A percentile compares a stretch with the other conserved stretches of the same genome.
phyloP scores from a whole-genome alignment of 257 asterid species.

The Perilla frutescens region DNA sequence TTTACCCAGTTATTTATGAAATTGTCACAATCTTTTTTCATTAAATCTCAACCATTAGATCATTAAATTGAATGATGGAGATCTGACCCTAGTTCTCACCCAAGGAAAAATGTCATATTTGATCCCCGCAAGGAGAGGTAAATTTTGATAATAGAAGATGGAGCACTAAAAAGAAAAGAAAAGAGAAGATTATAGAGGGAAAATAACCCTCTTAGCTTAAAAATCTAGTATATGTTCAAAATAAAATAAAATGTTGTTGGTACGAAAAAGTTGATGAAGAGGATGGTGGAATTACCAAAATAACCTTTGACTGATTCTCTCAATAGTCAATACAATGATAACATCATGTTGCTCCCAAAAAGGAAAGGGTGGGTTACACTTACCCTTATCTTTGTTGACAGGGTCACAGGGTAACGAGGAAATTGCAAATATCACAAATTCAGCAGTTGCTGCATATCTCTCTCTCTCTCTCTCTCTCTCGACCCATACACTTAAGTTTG shows the following conservation, averaged over 20 bases:
- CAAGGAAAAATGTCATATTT: no score
- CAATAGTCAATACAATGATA: neutral
- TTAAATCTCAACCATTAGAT: no score
- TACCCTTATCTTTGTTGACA: neutral
- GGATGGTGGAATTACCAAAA: constrained; percentile 1
- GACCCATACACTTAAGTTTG: neutral
- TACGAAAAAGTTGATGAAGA: neutral
- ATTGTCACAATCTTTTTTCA: no score
- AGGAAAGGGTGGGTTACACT: neutral
- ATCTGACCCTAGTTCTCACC: no score
- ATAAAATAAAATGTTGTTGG: neutral
- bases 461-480: neutral
- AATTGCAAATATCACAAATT: neutral
- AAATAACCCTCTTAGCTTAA: no score
- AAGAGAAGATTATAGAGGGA: no score
- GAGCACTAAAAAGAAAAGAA: no score
- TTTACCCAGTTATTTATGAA: no score
- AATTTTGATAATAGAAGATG: no score
- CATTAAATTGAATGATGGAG: no score
- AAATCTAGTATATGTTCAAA: no score
- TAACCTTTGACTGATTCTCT: constrained; percentile 10
- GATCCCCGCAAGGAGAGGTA: no score
- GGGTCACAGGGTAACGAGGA: neutral
- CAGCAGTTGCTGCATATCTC: neutral
- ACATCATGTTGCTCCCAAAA: constrained; percentile 25